Evolutionary conservation across 306 rosid species (phyloP).

Genomic region (Cucumis melo): DNA sequence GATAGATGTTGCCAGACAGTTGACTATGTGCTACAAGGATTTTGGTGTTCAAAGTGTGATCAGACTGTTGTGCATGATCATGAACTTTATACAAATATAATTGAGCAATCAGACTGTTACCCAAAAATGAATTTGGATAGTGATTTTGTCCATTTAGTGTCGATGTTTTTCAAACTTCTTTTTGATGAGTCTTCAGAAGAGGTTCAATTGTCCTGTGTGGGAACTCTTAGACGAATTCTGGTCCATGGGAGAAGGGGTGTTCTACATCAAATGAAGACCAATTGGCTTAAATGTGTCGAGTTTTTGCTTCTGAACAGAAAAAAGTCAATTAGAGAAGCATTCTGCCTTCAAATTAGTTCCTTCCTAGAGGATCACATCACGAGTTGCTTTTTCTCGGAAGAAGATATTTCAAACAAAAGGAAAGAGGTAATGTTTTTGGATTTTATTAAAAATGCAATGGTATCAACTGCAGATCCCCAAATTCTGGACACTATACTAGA

Average conservation of each 20-base stretch:
- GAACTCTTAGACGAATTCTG: constrained; percentile 50
- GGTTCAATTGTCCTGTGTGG: constrained; percentile 75
- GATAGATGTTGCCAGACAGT: constrained; percentile 32
- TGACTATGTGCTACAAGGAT: constrained; percentile 57
- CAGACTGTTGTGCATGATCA: constrained; percentile 18
- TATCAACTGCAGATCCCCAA: constrained; percentile 37
- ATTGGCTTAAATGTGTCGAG: constrained; percentile 53
- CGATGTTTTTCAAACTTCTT: constrained; percentile 60
- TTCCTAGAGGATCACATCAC: constrained; percentile 46
- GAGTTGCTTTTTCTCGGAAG: constrained; percentile 35
- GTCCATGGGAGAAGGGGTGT: constrained; percentile 33
- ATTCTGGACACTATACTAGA: constrained; percentile 65
- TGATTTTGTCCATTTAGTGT: constrained; percentile 36
- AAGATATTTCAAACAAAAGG: constrained; percentile 24
- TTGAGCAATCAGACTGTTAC: constrained; percentile 19
- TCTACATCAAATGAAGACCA: constrained; percentile 35
- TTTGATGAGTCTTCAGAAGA: constrained; percentile 70
- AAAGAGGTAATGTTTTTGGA: constrained; percentile 51
- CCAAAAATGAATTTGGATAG: constrained; percentile 24
- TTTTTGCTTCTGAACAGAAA: constrained; percentile 43
- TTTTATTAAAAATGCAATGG: constrained; percentile 40
- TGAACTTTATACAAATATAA: constrained; percentile 22
- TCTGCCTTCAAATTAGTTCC: constrained; percentile 67
- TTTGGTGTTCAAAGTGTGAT: constrained; percentile 86
- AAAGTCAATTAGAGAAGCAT: constrained; percentile 68